Conservation (phyloP, 192 early-diverging fungal genomes). For the Haplosporangium gracile region DNA sequence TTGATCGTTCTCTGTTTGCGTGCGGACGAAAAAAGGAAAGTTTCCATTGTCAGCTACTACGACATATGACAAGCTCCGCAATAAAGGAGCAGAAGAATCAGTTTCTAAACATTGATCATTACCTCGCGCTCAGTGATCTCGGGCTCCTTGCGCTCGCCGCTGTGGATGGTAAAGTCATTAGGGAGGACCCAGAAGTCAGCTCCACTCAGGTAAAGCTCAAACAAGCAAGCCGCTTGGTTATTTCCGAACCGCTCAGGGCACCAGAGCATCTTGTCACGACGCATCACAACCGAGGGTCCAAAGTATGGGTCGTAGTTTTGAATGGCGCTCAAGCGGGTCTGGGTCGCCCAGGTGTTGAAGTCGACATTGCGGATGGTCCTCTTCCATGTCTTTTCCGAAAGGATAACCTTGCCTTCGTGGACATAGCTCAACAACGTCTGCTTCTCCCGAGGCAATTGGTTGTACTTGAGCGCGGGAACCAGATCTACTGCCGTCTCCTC, state of each 20-base stretch:
- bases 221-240: slow-evolving; percentile 67
- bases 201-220: slow-evolving; percentile 64
- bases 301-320: slow-evolving; percentile 73
- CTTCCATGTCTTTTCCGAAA: slow-evolving; percentile 69
- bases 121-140: slow-evolving; percentile 62
- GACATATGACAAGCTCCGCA: no score
- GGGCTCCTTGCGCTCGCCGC: slow-evolving; percentile 24
- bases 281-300: slow-evolving; percentile 65
- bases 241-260: slow-evolving; percentile 71
- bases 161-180: slow-evolving; percentile 59
- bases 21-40: not conserved
- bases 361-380: slow-evolving; percentile 63
- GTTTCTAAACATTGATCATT: not conserved
- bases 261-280: slow-evolving; percentile 64
- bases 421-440: slow-evolving; percentile 44
- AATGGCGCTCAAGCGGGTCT: slow-evolving; percentile 55
- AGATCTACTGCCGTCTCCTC: not conserved
- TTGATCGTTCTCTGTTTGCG: slow-evolving; percentile 58
- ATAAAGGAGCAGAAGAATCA: not conserved
- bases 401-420: slow-evolving; percentile 39
- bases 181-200: slow-evolving; percentile 70
- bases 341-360: slow-evolving; percentile 60
- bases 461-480: slow-evolving; percentile 14
- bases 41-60: no score
- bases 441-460: slow-evolving; percentile 54